A percentile compares a stretch with the other conserved stretches of the same genome.
Evolutionary conservation across 768 basidiomycete species (phyloP).

Genomic region (Lentinus tigrinus): DNA sequence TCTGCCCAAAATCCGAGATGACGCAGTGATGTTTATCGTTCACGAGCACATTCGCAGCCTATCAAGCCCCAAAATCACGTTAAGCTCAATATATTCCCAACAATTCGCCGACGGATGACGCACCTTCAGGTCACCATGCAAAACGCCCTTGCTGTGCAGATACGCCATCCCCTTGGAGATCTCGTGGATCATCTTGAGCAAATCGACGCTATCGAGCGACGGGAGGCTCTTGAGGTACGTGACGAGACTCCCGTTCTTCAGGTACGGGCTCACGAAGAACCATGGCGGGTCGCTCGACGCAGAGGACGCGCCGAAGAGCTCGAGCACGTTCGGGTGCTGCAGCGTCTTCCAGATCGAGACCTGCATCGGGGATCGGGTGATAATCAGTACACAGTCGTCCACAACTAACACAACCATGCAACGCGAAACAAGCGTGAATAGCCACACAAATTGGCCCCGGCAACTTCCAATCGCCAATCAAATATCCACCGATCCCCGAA

Average conservation of each 20-base stretch:
- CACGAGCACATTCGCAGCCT: slow-evolving; percentile 78
- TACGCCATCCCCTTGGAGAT: slow-evolving; percentile 83
- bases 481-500: background rate
- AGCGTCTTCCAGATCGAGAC: slow-evolving; percentile 63
- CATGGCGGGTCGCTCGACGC: slow-evolving; percentile 52
- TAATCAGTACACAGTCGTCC: background rate
- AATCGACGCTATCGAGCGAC: slow-evolving; percentile 39
- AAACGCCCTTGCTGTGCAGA: slow-evolving; percentile 61
- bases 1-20: slow-evolving; percentile 83
- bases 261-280: slow-evolving; percentile 65
- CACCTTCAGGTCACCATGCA: slow-evolving; percentile 85
- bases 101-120: slow-evolving; percentile 1
- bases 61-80: background rate
- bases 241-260: slow-evolving; percentile 62
- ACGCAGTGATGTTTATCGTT: slow-evolving; percentile 65
- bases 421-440: background rate
- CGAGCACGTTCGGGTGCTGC: slow-evolving; percentile 66
- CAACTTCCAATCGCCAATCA: background rate
- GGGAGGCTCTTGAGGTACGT: slow-evolving; percentile 47
- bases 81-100: background rate
- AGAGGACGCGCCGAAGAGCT: slow-evolving; percentile 77
- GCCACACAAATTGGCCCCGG: background rate
- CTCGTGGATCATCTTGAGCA: slow-evolving; percentile 65
- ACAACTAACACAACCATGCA: too few relatives aligned
- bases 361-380: background rate